These are phyloP conservation scores for Fusarium beomiforme DNA, from an alignment of 2,329 filamentous ascomycete species.

Conservation along the genomic window DNA sequence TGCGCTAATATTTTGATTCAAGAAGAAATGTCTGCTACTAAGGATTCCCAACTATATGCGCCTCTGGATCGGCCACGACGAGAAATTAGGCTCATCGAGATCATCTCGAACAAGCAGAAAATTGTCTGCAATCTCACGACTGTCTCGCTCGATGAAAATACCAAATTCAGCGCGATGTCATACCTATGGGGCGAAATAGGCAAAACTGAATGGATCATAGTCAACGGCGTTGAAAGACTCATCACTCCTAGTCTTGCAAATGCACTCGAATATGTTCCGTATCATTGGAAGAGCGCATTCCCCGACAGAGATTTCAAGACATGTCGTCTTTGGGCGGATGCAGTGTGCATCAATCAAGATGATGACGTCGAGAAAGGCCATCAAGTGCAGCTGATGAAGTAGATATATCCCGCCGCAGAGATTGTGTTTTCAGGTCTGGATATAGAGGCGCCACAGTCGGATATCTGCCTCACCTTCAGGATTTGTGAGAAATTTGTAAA, in stretches of 20 bases:
- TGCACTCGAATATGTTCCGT: background rate
- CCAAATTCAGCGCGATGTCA: background rate
- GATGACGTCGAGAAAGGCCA: background rate
- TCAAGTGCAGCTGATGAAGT: background rate
- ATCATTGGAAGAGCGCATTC: background rate
- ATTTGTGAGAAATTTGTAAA: background rate
- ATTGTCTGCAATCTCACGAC: background rate
- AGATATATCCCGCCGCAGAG: background rate
- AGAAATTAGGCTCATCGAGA: background rate
- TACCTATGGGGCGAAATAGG: slow-evolving; percentile 5
- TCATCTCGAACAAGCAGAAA: background rate
- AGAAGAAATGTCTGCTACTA: background rate
- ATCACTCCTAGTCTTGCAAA: background rate
- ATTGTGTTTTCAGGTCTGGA: background rate
- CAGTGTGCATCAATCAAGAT: slow-evolving; percentile 7
- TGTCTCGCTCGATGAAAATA: background rate
- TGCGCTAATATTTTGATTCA: no score
- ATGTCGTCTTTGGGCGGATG: slow-evolving; percentile 1
- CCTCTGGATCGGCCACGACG: background rate
- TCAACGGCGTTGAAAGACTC: background rate
- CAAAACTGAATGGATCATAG: background rate
- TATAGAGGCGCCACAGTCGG: background rate
- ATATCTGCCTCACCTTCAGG: background rate
- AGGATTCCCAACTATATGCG: rapidly evolving
- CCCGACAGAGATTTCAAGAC: background rate